Conservation (phyloP, 2,329 filamentous ascomycete species). For the Sclerotinia minor region DNA sequence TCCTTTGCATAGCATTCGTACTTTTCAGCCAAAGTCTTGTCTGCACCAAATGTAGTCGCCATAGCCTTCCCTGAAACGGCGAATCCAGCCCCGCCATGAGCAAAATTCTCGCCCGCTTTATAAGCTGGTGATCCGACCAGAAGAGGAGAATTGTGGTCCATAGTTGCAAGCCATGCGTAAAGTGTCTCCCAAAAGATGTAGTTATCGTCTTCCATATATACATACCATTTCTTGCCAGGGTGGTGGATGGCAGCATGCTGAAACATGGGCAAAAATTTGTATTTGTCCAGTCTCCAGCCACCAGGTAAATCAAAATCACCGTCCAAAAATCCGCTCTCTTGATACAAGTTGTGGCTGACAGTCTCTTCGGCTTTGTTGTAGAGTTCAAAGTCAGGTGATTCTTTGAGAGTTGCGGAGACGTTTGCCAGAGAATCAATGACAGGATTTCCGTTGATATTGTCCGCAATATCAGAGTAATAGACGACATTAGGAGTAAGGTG, state of each 20-base stretch:
- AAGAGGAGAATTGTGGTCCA: constrained; percentile 47
- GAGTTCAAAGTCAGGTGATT: constrained; percentile 27
- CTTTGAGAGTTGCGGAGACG: constrained; percentile 27
- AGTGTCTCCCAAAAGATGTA: constrained; percentile 57
- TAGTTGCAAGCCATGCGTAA: constrained; percentile 48
- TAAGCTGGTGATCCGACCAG: constrained; percentile 52
- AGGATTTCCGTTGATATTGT: constrained; percentile 26
- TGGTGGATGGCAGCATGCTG: constrained; percentile 54
- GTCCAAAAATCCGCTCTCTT: constrained; percentile 27
- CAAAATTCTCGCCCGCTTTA: constrained; percentile 49
- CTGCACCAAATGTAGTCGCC: constrained; percentile 30
- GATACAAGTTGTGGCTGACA: constrained; percentile 26
- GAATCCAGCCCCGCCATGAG: constrained; percentile 58
- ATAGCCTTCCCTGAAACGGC: constrained; percentile 54
- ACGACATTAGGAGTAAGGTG: constrained; percentile 26
- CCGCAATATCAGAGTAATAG: constrained; percentile 26
- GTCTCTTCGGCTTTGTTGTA: constrained; percentile 24
- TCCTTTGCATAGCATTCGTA: constrained; percentile 24
- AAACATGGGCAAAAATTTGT: constrained; percentile 62
- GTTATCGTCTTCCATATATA: constrained; percentile 60
- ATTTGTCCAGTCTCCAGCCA: constrained; percentile 60
- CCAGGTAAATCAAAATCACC: constrained; percentile 28
- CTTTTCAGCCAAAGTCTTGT: constrained; percentile 15
- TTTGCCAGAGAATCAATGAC: constrained; percentile 29
- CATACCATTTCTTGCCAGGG: constrained; percentile 58